Conservation (phyloP, 164 flowering plant genomes). For the Chloranthus sessilifolius region DNA sequence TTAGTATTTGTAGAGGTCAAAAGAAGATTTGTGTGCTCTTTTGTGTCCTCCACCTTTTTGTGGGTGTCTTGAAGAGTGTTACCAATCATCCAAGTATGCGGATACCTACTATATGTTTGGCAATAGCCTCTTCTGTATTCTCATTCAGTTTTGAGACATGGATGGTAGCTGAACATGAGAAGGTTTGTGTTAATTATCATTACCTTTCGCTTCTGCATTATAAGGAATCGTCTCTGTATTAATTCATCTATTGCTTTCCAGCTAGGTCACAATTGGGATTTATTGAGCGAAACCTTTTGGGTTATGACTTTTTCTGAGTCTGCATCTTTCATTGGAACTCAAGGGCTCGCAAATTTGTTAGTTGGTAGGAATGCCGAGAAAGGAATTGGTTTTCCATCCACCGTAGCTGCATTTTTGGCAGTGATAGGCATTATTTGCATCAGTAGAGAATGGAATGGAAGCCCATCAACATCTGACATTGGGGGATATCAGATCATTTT, state of each 20-base stretch:
- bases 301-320: constrained; percentile 75
- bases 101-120: constrained; percentile 55
- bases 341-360: constrained; percentile 65
- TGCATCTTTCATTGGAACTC: constrained; percentile 76
- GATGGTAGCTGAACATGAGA: constrained; percentile 79
- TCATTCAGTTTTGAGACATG: constrained; percentile 82
- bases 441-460: constrained; percentile 40
- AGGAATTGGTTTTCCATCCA: constrained; percentile 34
- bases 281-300: constrained; percentile 77
- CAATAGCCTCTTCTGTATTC: constrained; percentile 69
- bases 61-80: constrained; percentile 59
- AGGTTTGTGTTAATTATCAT: constrained; percentile 43
- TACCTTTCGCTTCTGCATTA: constrained; percentile 4
- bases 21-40: constrained; percentile 62
- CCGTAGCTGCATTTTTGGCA: constrained; percentile 41
- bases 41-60: constrained; percentile 67
- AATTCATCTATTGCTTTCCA: constrained; percentile 26
- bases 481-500: constrained; percentile 43
- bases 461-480: constrained; percentile 20
- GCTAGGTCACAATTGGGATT: constrained; percentile 69
- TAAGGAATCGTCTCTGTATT: background rate
- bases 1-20: constrained; percentile 57
- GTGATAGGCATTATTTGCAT: constrained; percentile 34
- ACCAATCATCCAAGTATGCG: constrained; percentile 42
- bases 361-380: constrained; percentile 31